These are phyloP conservation scores for Aspergillus viridinutans DNA, from an alignment of 2,329 filamentous ascomycete genomes.

Conservation along the genomic window DNA sequence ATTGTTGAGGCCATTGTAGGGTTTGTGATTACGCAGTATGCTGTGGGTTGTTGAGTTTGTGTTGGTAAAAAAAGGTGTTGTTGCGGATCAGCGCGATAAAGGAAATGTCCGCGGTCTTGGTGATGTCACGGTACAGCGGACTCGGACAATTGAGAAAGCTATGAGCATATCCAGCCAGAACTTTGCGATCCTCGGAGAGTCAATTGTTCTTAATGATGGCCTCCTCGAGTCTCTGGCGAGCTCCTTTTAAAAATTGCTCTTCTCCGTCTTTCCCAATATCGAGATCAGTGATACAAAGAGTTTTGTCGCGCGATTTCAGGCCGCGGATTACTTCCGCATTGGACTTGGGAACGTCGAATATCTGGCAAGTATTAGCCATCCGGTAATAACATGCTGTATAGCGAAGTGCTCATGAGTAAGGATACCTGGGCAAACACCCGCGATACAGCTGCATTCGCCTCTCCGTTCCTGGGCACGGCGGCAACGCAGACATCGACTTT, in stretches of 20 bases:
- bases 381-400: background rate
- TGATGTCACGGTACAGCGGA: constrained; percentile 16
- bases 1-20: constrained; percentile 1
- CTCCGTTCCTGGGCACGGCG: constrained; percentile 61
- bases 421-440: constrained; percentile 58
- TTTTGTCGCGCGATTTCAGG: constrained; percentile 62
- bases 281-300: constrained; percentile 38
- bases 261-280: constrained; percentile 30
- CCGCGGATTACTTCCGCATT: constrained; percentile 60
- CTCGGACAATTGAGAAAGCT: background rate
- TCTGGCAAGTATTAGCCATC: constrained; percentile 32
- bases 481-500: constrained; percentile 62
- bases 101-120: constrained; percentile 13
- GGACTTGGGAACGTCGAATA: constrained; percentile 60
- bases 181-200: background rate
- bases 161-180: background rate
- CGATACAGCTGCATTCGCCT: constrained; percentile 65
- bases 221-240: constrained; percentile 15
- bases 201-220: constrained; percentile 11
- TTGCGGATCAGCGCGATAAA: background rate
- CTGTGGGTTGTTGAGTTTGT: background rate
- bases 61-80: background rate
- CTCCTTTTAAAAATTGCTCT: constrained; percentile 22
- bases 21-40: background rate
- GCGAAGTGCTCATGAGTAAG: background rate